Percentiles rank a stretch among this genome's conserved stretches.
These are phyloP conservation scores for Blepharisma japonicum DNA, from an alignment of 73 alveolate genomes.

Conservation along the genomic window DNA sequence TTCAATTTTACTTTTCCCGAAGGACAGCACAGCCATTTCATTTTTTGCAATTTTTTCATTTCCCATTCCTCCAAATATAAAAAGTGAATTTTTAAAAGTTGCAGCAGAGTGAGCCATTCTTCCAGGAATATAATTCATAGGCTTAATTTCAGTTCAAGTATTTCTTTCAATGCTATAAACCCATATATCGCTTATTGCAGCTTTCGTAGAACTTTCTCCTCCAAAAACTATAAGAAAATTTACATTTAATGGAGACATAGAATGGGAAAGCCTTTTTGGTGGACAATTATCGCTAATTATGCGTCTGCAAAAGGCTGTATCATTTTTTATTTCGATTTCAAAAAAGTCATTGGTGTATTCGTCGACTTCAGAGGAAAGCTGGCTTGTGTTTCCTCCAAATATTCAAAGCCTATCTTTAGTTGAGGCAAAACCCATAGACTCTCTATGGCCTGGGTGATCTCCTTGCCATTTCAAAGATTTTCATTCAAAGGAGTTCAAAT, in stretches of 20 bases:
- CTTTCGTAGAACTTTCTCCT: not conserved
- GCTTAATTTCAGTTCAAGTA: not conserved
- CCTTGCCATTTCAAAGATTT: not conserved
- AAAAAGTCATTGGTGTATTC: conserved; percentile 2
- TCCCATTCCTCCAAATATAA: conserved; percentile 24
- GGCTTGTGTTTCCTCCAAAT: not conserved
- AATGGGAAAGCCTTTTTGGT: conserved; percentile 1
- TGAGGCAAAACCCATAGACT: not conserved
- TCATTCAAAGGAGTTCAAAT: not conserved
- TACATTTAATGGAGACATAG: not conserved
- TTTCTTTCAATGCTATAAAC: conserved; percentile 8
- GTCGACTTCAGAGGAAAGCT: not conserved
- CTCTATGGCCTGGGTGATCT: not conserved
- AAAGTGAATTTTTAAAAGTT: not conserved
- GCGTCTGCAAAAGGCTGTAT: not conserved
- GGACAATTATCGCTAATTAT: not conserved
- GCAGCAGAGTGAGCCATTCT: conserved; percentile 12
- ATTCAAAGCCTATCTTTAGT: not conserved
- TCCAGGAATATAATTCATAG: conserved; percentile 2
- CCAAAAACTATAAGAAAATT: not conserved
- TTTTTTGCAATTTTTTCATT: not conserved
- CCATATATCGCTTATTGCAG: conserved; percentile 3
- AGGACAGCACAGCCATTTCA: not conserved
- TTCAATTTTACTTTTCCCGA: conserved; percentile 7
- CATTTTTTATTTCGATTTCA: not conserved